A percentile compares a stretch with the other conserved stretches of the same genome.
Conservation (phyloP, 1,284 basidiomycete genomes). For the Apiotrichum akiyoshidainum region DNA sequence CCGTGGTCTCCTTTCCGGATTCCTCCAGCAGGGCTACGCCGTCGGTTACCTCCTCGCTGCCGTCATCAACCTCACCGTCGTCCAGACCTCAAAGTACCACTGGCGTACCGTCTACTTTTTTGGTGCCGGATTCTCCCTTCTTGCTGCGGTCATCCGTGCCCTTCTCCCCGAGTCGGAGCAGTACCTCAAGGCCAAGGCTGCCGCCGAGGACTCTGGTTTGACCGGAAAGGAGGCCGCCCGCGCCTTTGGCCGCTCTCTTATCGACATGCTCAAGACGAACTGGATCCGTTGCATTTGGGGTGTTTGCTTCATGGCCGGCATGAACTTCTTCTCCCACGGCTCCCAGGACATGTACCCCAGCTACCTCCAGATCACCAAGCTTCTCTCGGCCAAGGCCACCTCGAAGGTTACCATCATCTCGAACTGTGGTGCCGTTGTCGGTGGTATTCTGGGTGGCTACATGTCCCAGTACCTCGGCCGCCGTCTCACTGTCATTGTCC, state of each 20-base stretch:
- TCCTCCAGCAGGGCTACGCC: constrained; percentile 79
- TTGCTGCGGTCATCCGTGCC: constrained; percentile 67
- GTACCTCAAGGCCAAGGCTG: constrained; percentile 55
- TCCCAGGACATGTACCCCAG: constrained; percentile 57
- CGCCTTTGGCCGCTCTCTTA: constrained; percentile 67
- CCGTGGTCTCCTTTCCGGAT: constrained; percentile 79
- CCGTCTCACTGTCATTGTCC: constrained; percentile 56
- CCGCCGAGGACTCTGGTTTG: constrained; percentile 46
- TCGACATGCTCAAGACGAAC: constrained; percentile 71
- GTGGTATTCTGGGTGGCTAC: constrained; percentile 73
- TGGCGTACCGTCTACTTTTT: constrained; percentile 54
- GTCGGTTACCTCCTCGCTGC: constrained; percentile 56
- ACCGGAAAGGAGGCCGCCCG: constrained; percentile 56
- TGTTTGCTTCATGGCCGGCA: constrained; percentile 58
- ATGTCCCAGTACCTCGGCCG: constrained; percentile 81
- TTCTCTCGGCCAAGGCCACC: constrained; percentile 50
- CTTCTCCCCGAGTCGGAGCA: constrained; percentile 73
- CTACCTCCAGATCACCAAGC: constrained; percentile 28
- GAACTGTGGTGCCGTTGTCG: constrained; percentile 63
- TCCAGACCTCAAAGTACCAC: constrained; percentile 29
- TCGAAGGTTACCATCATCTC: constrained; percentile 82
- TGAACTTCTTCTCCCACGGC: constrained; percentile 75
- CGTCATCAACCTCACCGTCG: constrained; percentile 61
- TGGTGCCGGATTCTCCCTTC: constrained; percentile 63
- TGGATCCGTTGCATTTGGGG: constrained; percentile 79